phyloP scores from a whole-genome alignment of 2,329 filamentous ascomycete genomes.

The Paraphoma sp. region DNA sequence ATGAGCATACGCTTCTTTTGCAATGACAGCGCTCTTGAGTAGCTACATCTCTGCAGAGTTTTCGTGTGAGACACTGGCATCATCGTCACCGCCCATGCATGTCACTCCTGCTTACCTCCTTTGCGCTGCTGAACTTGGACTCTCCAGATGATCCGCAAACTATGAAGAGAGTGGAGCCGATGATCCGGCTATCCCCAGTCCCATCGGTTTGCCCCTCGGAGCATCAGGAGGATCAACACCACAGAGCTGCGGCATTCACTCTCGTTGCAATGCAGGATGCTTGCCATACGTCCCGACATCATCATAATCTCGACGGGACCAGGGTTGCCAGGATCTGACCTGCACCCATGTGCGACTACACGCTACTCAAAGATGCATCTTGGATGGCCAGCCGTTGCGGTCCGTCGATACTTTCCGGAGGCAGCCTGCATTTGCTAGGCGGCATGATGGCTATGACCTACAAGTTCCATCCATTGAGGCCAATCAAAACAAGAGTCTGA shows the following conservation, averaged over 20 bases:
- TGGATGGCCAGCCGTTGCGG: too few species aligned
- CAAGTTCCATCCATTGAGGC: not conserved
- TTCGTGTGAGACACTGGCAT: not conserved
- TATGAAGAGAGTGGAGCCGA: not conserved
- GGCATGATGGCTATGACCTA: too few species aligned
- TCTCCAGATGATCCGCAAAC: not conserved
- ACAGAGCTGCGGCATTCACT: not conserved
- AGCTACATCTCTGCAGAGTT: not conserved
- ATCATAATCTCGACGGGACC: not conserved
- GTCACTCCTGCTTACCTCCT: not conserved
- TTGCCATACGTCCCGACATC: not conserved
- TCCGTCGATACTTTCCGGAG: too few species aligned
- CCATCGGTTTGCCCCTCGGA: not conserved
- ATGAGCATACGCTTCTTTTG: not conserved
- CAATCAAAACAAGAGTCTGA: not conserved
- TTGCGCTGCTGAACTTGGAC: not conserved
- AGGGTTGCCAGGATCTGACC: too few species aligned
- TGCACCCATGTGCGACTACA: too few species aligned
- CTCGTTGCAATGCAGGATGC: not conserved
- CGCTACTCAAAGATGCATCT: too few species aligned
- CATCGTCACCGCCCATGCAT: not conserved
- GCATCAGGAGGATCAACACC: not conserved
- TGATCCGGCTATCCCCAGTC: constrained; percentile 4
- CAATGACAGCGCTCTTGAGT: not conserved
- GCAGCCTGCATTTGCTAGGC: too few species aligned